Evolutionary conservation across 352 stramenopile species (phyloP).

Genomic region (Pythium phragmitis): DNA sequence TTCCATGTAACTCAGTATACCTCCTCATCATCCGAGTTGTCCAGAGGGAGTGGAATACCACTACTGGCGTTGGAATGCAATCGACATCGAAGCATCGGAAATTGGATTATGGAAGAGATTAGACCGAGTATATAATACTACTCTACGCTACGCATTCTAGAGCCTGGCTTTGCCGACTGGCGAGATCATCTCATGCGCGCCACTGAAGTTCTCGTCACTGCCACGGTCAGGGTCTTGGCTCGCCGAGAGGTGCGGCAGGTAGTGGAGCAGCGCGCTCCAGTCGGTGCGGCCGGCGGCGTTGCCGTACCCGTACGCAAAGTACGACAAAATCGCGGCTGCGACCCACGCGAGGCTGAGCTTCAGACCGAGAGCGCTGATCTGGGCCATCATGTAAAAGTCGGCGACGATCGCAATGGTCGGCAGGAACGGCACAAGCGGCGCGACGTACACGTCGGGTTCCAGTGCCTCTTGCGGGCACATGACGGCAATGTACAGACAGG

Average conservation of each 20-base stretch:
- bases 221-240: not conserved
- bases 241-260: slow-evolving; percentile 33
- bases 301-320: slow-evolving; percentile 76
- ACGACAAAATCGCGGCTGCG: slow-evolving; percentile 56
- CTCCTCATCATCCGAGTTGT: not conserved
- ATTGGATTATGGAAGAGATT: too few relatives aligned
- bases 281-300: slow-evolving; percentile 58
- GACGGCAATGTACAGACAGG: slow-evolving; percentile 42
- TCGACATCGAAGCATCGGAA: too few relatives aligned
- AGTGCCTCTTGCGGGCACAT: slow-evolving; percentile 61
- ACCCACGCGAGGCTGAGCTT: slow-evolving; percentile 38
- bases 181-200: slow-evolving; percentile 32
- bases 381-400: slow-evolving; percentile 71
- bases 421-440: slow-evolving; percentile 71
- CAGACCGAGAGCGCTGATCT: slow-evolving; percentile 32
- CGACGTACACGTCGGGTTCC: slow-evolving; percentile 47
- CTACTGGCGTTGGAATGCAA: too few relatives aligned
- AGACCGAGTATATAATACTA: too few relatives aligned
- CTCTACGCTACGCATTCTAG: not conserved
- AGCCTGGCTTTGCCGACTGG: slow-evolving; percentile 9
- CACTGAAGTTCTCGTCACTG: slow-evolving; percentile 11
- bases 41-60: too few relatives aligned
- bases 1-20: not conserved
- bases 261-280: slow-evolving; percentile 58
- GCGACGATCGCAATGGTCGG: slow-evolving; percentile 52